phyloP scores from a whole-genome alignment of 2,329 filamentous ascomycete genomes.

The Clonostachys rhizophaga region DNA sequence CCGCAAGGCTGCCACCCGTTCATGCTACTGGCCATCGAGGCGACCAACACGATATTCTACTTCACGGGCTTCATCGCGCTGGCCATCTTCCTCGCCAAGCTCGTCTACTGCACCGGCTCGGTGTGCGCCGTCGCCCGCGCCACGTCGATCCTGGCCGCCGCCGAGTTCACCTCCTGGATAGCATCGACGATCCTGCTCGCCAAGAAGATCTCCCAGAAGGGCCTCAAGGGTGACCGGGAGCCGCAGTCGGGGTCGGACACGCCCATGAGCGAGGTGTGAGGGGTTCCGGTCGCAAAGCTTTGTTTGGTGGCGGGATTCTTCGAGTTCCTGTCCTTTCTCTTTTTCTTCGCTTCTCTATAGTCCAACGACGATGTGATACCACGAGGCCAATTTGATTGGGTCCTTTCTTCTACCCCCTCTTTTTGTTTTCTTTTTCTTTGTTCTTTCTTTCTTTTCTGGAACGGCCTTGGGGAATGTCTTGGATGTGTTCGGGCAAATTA shows the following conservation, averaged over 20 bases:
- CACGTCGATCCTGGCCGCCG: conserved; percentile 47
- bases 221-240: conserved; percentile 7
- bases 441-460: no score
- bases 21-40: conserved; percentile 42
- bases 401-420: no score
- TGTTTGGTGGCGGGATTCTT: no score
- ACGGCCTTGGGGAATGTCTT: no score
- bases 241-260: not conserved
- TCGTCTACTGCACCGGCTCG: conserved; percentile 51
- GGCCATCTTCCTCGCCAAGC: conserved; percentile 47
- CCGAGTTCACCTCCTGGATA: conserved; percentile 49
- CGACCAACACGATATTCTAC: conserved; percentile 49
- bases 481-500: no score
- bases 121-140: conserved; percentile 53
- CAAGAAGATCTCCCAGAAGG: conserved; percentile 40
- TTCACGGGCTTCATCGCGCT: conserved; percentile 56
- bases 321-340: no score
- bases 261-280: not conserved
- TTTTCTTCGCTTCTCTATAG: no score
- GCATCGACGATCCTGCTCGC: conserved; percentile 38
- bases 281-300: no score
- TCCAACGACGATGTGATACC: no score
- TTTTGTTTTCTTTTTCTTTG: no score
- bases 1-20: conserved; percentile 42
- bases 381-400: no score